phyloP scores from a whole-genome alignment of 805 yeast genomes.

The Vanderwaltozyma tropicalis region DNA sequence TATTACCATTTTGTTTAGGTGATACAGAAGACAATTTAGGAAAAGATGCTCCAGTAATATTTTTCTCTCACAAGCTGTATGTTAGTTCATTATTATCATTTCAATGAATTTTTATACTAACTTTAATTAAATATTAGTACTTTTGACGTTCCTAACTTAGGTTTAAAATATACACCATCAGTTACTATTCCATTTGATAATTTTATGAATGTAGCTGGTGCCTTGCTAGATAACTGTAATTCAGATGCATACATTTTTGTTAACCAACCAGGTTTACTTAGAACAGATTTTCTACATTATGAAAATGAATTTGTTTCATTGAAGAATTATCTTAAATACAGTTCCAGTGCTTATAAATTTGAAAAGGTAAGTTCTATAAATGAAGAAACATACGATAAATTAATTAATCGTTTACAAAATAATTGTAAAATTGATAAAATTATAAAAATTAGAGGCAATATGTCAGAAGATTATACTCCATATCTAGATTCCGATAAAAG shows the following conservation, averaged over 20 bases:
- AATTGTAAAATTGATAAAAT: constrained; percentile 19
- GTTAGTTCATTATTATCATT: too few species aligned
- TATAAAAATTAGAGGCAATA: constrained; percentile 23
- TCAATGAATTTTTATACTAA: too few species aligned
- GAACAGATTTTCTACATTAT: constrained; percentile 37
- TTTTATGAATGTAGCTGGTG: constrained; percentile 23
- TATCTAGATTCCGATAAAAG: constrained; percentile 57
- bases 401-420: constrained; percentile 11
- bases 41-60: constrained; percentile 1
- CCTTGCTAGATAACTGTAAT: constrained; percentile 33
- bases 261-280: constrained; percentile 41
- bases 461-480: constrained; percentile 38
- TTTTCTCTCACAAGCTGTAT: not conserved
- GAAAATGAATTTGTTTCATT: constrained; percentile 37
- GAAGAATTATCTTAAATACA: constrained; percentile 39
- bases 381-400: constrained; percentile 10
- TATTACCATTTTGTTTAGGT: not conserved
- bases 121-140: not conserved
- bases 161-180: constrained; percentile 8
- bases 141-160: not conserved
- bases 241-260: constrained; percentile 50
- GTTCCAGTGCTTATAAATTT: constrained; percentile 53
- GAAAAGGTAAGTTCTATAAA: constrained; percentile 36
- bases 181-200: constrained; percentile 17
- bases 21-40: not conserved